Conservation (phyloP, 164 flowering plant genomes). For the Amborella trichopoda region DNA sequence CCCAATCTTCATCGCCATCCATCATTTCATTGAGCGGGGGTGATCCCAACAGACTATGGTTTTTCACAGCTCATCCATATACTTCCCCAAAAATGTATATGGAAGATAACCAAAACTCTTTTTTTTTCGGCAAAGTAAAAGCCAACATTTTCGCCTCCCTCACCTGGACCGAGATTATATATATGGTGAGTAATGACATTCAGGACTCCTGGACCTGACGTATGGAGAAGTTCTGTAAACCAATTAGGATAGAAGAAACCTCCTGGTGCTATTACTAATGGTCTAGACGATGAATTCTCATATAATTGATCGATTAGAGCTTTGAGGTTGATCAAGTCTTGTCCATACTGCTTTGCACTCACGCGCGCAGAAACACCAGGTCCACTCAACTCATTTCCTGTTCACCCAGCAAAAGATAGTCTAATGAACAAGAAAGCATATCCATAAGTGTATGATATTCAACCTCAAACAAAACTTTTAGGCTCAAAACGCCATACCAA, state of each 20-base stretch:
- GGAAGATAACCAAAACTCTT: no score
- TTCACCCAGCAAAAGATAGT: neutral
- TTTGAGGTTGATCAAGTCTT: slow-evolving; percentile 54
- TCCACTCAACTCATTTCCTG: slow-evolving; percentile 95
- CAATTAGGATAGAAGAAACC: slow-evolving; percentile 66
- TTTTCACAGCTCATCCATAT: no score
- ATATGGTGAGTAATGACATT: slow-evolving; percentile 74
- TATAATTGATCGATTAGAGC: slow-evolving; percentile 42
- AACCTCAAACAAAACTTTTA: neutral
- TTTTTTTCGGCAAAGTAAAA: no score
- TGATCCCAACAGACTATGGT: no score
- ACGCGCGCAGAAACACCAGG: slow-evolving; percentile 71
- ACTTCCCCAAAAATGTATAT: no score
- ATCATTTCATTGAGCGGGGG: no score
- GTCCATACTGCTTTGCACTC: slow-evolving; percentile 52
- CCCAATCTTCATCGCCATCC: no score
- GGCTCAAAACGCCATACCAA: no score
- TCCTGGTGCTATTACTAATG: slow-evolving; percentile 82
- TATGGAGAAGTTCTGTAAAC: slow-evolving; percentile 60
- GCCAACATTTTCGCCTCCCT: slow-evolving; percentile 2
- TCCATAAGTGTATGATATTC: neutral
- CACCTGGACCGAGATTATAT: slow-evolving; percentile 77
- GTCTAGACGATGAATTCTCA: slow-evolving; percentile 21
- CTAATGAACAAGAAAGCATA: neutral
- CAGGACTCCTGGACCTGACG: slow-evolving; percentile 48